These are phyloP conservation scores for Lyophyllum atratum DNA, from an alignment of 768 basidiomycete genomes.

Conservation along the genomic window DNA sequence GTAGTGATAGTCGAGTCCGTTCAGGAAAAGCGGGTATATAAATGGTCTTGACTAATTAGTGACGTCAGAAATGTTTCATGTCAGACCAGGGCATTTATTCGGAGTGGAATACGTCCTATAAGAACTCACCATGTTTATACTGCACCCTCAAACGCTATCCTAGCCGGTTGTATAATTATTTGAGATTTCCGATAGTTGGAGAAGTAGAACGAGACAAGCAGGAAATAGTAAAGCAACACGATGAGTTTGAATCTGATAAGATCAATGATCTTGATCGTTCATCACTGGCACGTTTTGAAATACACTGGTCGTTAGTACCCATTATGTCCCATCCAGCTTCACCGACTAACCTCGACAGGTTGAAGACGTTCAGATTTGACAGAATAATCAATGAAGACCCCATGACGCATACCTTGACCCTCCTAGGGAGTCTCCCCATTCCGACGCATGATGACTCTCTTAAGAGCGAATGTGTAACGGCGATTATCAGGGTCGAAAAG, in stretches of 20 bases:
- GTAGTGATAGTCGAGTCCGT: not conserved
- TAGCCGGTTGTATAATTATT: too few relatives aligned
- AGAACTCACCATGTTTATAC: too few relatives aligned
- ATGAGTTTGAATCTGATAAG: not conserved
- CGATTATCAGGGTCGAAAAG: conserved; percentile 80
- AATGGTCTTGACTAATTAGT: not conserved
- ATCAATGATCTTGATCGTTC: not conserved
- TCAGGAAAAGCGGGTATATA: not conserved
- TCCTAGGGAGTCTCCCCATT: conserved; percentile 68
- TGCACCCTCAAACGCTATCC: too few relatives aligned
- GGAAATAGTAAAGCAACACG: not conserved
- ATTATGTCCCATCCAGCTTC: conserved; percentile 36
- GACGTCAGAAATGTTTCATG: not conserved
- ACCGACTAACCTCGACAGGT: conserved; percentile 31
- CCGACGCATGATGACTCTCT: conserved; percentile 1
- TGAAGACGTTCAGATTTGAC: conserved; percentile 57
- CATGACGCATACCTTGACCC: conserved; percentile 55
- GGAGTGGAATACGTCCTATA: too few relatives aligned
- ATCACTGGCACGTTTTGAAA: too few relatives aligned
- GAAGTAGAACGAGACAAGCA: too few relatives aligned
- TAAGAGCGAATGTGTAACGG: conserved; percentile 35
- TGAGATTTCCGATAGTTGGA: too few relatives aligned
- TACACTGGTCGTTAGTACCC: too few relatives aligned
- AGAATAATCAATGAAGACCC: conserved; percentile 65
- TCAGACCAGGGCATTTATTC: too few relatives aligned